A percentile compares a stretch with the other conserved stretches of the same genome.
These are phyloP conservation scores for Penicillium egyptiacum DNA, from an alignment of 495 filamentous ascomycete species.

Conservation along the genomic window DNA sequence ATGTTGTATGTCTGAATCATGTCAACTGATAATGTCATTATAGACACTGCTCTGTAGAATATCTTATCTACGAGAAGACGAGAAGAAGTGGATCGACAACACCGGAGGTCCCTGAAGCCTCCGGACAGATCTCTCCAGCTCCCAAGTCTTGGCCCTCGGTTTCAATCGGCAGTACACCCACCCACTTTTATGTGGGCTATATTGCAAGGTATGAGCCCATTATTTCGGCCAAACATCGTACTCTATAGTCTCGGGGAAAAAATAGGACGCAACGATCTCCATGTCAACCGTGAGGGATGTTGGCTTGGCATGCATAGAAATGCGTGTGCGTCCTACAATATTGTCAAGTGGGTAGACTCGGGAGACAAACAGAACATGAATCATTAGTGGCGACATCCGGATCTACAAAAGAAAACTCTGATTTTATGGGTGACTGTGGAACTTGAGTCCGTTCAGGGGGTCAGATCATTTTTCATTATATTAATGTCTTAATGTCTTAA, in stretches of 20 bases:
- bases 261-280: background rate
- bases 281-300: background rate
- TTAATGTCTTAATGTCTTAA: too few species aligned
- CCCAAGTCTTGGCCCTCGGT: conserved; percentile 19
- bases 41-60: background rate
- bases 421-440: conserved; percentile 4
- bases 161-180: conserved; percentile 14
- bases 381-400: conserved; percentile 4
- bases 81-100: conserved; percentile 1
- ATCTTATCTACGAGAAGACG: background rate
- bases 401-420: conserved; percentile 5
- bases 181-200: background rate
- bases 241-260: background rate
- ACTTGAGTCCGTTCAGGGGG: conserved; percentile 4
- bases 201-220: background rate
- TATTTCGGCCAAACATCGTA: background rate
- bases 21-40: too few species aligned
- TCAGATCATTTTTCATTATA: background rate
- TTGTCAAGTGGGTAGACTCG: background rate
- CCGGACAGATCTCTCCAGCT: background rate
- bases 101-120: conserved; percentile 2
- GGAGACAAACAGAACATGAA: background rate
- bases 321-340: background rate
- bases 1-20: too few species aligned
- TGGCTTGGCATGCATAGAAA: conserved; percentile 7